phyloP scores from a whole-genome alignment of 257 asterid species.

The Solanum okadae region DNA sequence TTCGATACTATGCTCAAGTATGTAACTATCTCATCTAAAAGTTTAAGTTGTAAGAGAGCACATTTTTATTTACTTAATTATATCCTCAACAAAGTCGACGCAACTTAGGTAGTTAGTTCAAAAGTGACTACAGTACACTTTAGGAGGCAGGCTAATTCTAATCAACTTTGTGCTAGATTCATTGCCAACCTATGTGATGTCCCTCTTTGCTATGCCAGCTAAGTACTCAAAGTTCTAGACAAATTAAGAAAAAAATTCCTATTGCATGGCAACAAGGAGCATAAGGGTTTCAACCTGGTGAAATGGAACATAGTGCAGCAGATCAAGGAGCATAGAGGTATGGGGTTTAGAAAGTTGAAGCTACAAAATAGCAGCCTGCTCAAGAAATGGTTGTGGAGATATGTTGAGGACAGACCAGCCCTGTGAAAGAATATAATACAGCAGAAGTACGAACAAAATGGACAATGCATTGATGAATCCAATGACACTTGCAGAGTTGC shows the following conservation, averaged over 20 bases:
- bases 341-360: neutral
- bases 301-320: neutral
- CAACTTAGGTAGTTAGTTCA: neutral
- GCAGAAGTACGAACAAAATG: neutral
- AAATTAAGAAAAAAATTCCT: neutral
- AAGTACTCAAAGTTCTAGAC: neutral
- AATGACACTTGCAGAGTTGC: neutral
- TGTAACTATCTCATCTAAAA: neutral
- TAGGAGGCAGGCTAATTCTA: neutral
- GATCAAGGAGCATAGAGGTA: neutral
- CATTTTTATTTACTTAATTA: neutral
- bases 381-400: neutral
- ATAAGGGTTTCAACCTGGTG: neutral
- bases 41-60: neutral
- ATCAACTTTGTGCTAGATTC: neutral
- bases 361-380: neutral
- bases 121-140: neutral
- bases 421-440: neutral
- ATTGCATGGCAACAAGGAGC: neutral
- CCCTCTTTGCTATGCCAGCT: neutral
- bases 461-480: neutral
- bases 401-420: neutral
- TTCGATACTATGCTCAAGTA: neutral
- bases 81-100: neutral
- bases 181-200: neutral